Base-by-base conservation (phyloP, 2,329 filamentous ascomycete genomes). In the Colletotrichum neosansevieriae region DNA sequence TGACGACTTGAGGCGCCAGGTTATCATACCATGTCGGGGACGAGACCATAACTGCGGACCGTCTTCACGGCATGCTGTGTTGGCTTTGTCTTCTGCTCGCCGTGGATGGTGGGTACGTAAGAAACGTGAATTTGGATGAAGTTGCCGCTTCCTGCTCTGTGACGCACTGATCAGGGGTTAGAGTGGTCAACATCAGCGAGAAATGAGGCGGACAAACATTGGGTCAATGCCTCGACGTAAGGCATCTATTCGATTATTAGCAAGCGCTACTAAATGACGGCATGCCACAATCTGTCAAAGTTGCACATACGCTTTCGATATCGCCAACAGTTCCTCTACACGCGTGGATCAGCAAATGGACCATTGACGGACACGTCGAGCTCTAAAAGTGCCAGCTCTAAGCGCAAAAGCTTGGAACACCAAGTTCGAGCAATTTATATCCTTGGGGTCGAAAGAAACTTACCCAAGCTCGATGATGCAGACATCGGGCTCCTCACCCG, bases 11-110 rank as follows among this genome's bases (percentile, higher is more conserved):
- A 59, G 12, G n/a, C 32, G 10, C 12, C 3, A 11, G 3, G 9
- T n/a, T 0, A 19, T 75, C 82, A 67, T 81, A 92, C 89, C 77
- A 96, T 76, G 74, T 92, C 90, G 2, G 91, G 91, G 67, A 85
- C 88, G 62, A 93, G 81, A 76, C 94, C 94, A 71, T 92, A 91
- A 76, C 92, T 94, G 71, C 95, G 91, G 70, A 94, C 90, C 74
- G 92, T 89, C 76, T 91, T 91, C 75, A 98, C 94, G 29, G 95
- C 93, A 75, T 93, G 89, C 79, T 99, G 96, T 0, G 96, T 99
- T 0, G 96, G 96, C 83, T 98, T 98, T 10, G 94, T 98, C 88
- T 98, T 98, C 80, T 97, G 90, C 84, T 98, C 87, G 47, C 86
- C 86, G 66, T 86, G 59, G 11, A 77, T 79, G 38, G 95, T 87